Evolutionary conservation across 352 stramenopile species (phyloP).

Genomic region (Phytophthora europaea): DNA sequence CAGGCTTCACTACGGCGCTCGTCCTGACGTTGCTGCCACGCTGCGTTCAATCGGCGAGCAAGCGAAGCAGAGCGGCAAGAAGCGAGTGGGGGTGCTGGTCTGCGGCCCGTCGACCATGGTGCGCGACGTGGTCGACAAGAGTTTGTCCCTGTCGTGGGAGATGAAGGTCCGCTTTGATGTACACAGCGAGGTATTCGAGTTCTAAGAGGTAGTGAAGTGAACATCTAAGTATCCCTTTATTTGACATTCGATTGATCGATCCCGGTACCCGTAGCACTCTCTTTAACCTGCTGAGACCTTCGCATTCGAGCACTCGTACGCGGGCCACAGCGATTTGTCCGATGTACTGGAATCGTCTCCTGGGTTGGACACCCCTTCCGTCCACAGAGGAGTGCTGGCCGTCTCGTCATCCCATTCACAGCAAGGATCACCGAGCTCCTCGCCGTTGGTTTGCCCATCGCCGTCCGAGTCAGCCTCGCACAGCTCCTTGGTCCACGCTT

Average conservation of each 20-base stretch:
- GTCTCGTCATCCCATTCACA: conserved; percentile 17
- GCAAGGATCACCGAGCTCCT: conserved; percentile 40
- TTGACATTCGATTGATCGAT: too few species aligned
- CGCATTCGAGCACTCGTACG: conserved; percentile 25
- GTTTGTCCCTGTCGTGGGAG: conserved; percentile 29
- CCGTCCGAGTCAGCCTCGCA: conserved; percentile 39
- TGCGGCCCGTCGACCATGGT: conserved; percentile 50
- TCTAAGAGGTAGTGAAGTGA: conserved; percentile 18
- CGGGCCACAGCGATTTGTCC: conserved; percentile 15
- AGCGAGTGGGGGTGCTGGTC: conserved; percentile 52
- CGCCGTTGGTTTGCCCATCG: conserved; percentile 41
- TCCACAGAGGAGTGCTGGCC: conserved; percentile 23
- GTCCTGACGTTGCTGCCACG: conserved; percentile 35
- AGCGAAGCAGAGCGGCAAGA: conserved; percentile 35
- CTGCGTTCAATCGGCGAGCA: conserved; percentile 45
- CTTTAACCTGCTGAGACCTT: background rate
- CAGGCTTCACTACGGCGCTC: conserved; percentile 33
- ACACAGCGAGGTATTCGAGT: conserved; percentile 47
- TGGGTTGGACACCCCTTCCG: conserved; percentile 33
- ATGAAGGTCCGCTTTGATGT: conserved; percentile 56
- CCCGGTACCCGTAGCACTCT: too few species aligned
- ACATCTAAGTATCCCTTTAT: background rate
- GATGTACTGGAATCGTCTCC: conserved; percentile 30
- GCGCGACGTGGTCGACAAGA: conserved; percentile 34
- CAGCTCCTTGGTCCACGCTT: conserved; percentile 37